A percentile compares a stretch with the other conserved stretches of the same genome.
phyloP scores from a whole-genome alignment of 164 flowering plant genomes.

The Macadamia integrifolia region DNA sequence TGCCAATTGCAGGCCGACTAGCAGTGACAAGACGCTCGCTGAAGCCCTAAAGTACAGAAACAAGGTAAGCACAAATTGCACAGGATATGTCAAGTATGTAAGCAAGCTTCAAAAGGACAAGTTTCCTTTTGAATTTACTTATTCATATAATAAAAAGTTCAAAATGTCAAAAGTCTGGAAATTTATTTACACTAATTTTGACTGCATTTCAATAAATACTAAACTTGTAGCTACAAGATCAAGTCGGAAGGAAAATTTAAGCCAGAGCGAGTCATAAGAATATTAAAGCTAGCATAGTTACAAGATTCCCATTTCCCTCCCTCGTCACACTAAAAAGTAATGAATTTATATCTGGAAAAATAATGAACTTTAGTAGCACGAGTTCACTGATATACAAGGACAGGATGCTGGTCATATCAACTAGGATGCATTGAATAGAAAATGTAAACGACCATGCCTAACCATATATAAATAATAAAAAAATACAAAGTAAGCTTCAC shows the following conservation, averaged over 20 bases:
- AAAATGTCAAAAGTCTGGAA: too few species aligned
- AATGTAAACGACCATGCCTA: too few species aligned
- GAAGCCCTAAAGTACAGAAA: constrained; percentile 63
- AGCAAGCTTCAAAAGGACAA: background rate
- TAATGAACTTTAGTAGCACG: background rate
- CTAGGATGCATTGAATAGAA: too few species aligned
- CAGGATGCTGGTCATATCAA: background rate
- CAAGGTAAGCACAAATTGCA: background rate
- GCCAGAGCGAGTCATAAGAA: too few species aligned
- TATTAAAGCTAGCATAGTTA: too few species aligned
- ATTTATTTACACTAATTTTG: too few species aligned
- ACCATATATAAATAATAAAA: background rate
- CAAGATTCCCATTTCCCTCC: background rate
- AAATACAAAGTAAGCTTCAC: background rate
- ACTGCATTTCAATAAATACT: too few species aligned
- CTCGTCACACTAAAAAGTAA: background rate
- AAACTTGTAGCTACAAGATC: too few species aligned
- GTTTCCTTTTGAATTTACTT: background rate
- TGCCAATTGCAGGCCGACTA: constrained; percentile 87
- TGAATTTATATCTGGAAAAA: background rate
- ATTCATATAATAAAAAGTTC: too few species aligned
- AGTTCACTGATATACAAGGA: background rate
- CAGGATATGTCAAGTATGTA: background rate
- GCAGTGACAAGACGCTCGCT: constrained; percentile 87
- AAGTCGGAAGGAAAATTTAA: too few species aligned